phyloP scores from a whole-genome alignment of 192 early-diverging fungal species.

The Coemansia sp. region DNA sequence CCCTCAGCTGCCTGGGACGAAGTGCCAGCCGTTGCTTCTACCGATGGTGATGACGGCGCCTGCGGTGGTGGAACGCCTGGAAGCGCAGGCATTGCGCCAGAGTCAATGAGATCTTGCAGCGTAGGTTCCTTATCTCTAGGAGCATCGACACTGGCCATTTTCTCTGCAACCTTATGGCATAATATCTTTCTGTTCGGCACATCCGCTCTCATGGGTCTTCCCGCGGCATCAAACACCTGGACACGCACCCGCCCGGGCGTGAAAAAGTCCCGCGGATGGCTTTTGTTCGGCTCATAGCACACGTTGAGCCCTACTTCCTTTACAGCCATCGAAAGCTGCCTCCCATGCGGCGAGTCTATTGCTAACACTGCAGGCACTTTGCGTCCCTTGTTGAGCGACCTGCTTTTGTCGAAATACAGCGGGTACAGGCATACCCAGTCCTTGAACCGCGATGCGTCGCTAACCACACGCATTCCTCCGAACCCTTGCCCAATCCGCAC shows the following conservation, averaged over 20 bases:
- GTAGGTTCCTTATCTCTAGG: slow-evolving; percentile 46
- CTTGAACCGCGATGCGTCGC: slow-evolving; percentile 35
- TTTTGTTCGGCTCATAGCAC: slow-evolving; percentile 65
- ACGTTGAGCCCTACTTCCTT: slow-evolving; percentile 61
- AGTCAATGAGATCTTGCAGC: slow-evolving; percentile 46
- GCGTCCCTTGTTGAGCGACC: slow-evolving; percentile 62
- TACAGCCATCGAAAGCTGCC: slow-evolving; percentile 64
- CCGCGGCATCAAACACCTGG: slow-evolving; percentile 55
- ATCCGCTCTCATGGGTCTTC: slow-evolving; percentile 42
- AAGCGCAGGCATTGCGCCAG: slow-evolving; percentile 37
- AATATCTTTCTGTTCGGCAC: slow-evolving; percentile 58
- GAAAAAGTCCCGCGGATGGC: slow-evolving; percentile 69
- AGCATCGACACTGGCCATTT: slow-evolving; percentile 22
- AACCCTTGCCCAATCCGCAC: slow-evolving; percentile 26
- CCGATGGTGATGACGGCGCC: not conserved
- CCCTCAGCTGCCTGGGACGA: not conserved
- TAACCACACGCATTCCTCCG: slow-evolving; percentile 21
- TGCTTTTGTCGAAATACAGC: slow-evolving; percentile 64
- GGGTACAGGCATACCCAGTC: slow-evolving; percentile 74
- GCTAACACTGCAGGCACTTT: slow-evolving; percentile 57
- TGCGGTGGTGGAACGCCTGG: slow-evolving; percentile 21
- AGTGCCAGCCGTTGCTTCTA: not conserved
- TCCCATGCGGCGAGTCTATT: slow-evolving; percentile 59
- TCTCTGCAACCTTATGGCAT: slow-evolving; percentile 20
- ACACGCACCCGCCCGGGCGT: slow-evolving; percentile 70